Conservation (phyloP, 352 stramenopile species). For the Elongisporangium senticosum region DNA sequence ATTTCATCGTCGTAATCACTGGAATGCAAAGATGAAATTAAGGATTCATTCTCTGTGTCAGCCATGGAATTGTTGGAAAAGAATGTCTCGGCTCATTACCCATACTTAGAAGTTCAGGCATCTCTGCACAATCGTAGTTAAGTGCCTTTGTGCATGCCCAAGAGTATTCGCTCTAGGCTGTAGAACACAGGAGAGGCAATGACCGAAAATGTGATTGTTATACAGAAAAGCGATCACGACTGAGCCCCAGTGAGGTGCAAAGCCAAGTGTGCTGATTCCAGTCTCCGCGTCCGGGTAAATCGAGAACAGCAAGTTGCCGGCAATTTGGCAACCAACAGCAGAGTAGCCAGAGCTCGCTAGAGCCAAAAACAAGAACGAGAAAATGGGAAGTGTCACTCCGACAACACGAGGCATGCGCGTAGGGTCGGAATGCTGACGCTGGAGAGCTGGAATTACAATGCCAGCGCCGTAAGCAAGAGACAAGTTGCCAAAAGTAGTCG, state of each 20-base stretch:
- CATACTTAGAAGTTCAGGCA: neutral
- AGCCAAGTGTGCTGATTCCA: conserved; percentile 26
- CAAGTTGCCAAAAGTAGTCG: conserved; percentile 36
- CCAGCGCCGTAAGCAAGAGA: conserved; percentile 35
- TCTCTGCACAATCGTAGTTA: neutral
- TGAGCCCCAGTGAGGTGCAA: conserved; percentile 24
- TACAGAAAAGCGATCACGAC: conserved; percentile 31
- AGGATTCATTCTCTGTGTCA: conserved; percentile 18
- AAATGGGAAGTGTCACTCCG: conserved; percentile 22
- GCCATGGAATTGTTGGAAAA: conserved; percentile 16
- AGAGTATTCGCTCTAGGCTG: conserved; percentile 29
- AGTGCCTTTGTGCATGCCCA: conserved; percentile 43
- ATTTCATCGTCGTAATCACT: conserved; percentile 21
- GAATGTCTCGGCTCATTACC: neutral
- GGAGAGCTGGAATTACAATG: conserved; percentile 18
- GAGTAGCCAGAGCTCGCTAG: conserved; percentile 29
- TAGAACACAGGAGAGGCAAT: conserved; percentile 37
- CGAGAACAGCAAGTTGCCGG: conserved; percentile 21
- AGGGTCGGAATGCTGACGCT: conserved; percentile 15
- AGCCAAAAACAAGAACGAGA: conserved; percentile 29
- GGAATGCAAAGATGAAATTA: neutral
- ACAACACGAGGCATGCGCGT: conserved; percentile 31
- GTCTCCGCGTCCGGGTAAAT: conserved; percentile 8
- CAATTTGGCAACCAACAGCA: conserved; percentile 30
- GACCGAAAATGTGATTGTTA: conserved; percentile 28